phyloP scores from a whole-genome alignment of 2,329 filamentous ascomycete species.

The Trichophaea hybrida region DNA sequence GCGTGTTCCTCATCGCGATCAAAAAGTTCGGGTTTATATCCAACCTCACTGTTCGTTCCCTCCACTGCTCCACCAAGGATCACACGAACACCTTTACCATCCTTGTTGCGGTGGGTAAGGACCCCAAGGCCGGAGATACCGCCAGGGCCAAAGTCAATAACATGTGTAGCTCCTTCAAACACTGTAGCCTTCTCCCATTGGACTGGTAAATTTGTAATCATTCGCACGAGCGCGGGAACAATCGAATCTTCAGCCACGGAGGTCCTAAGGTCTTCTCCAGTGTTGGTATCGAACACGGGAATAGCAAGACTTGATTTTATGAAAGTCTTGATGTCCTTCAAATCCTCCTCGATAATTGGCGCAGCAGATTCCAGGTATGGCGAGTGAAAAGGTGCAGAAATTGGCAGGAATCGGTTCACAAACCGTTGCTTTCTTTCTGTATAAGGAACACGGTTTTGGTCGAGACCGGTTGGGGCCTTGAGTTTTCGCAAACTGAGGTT shows the following conservation, averaged over 20 bases:
- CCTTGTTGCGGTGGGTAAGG: conserved; percentile 96
- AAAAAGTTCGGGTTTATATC: conserved; percentile 96
- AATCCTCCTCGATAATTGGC: conserved; percentile 68
- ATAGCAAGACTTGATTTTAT: conserved; percentile 55
- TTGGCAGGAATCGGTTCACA: conserved; percentile 90
- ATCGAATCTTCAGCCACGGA: conserved; percentile 55
- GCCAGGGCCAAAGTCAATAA: conserved; percentile 91
- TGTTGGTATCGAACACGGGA: conserved; percentile 79
- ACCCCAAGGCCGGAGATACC: conserved; percentile 93
- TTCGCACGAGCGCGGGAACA: conserved; percentile 69
- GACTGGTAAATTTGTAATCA: conserved; percentile 88
- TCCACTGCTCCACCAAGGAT: conserved; percentile 90
- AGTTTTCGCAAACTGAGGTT: conserved; percentile 92
- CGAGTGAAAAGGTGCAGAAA: conserved; percentile 97
- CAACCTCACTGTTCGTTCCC: conserved; percentile 76
- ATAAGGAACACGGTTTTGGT: conserved; percentile 86
- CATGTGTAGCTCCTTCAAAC: conserved; percentile 81
- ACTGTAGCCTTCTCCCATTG: conserved; percentile 92
- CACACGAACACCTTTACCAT: conserved; percentile 90
- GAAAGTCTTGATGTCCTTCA: conserved; percentile 67
- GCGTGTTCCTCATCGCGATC: conserved; percentile 91
- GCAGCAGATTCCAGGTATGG: conserved; percentile 76
- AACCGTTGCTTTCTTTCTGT: conserved; percentile 95
- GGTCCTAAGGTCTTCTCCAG: conserved; percentile 65
- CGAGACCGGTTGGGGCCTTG: conserved; percentile 91